Evolutionary conservation across 1,284 basidiomycete genomes (phyloP), one percentile per base, ranked within the genome.

Genomic region (Malassezia obtusa): DNA sequence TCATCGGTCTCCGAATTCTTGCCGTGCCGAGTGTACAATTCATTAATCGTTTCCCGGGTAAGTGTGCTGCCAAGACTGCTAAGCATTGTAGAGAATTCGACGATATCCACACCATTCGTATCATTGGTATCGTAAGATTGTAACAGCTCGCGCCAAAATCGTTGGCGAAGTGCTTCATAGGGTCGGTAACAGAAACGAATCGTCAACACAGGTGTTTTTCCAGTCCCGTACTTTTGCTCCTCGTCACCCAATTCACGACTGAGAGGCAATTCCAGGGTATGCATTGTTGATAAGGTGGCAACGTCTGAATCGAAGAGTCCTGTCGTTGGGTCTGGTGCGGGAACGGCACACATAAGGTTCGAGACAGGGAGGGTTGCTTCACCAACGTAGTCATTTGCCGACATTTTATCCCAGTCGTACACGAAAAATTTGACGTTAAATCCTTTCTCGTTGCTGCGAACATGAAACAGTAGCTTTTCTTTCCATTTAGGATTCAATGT

Each of bases 41-140:
- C 8, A 78, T 81, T 76, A 85, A 96, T 80, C 1, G 92, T 98
- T 45, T 82, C 78, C 0, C 75, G 76, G 3, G 87, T 87, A 33
- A 98, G 81, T 0, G 92, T 96, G 2, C 89, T 92, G 3, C 91
- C 90, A 26, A 98, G 82, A 5, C 90, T 94, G 76, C 95, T 90
- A 47, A 98, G 84, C 88, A 96, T 92, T n/a, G 87, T 86, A 0
- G 85, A 85, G 22, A 98, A 79, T 75, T 98, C 92, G 49, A 92
- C 78, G 57, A 84, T 83, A 0, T 88, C 91, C 35, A 92, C 77
- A 1, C 80, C 76, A n/a, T 78, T 78, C 0, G 83, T 86, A 58
- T 92, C 87, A 74, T 92, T 89, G 0, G 84, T 81, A 66, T 96
- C 91, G 75, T 94, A 98, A 63, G 94, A 85, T 57, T 82, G 81